Conservation (phyloP, 2,329 filamentous ascomycete genomes). For the Pleoardoris graminearum region DNA sequence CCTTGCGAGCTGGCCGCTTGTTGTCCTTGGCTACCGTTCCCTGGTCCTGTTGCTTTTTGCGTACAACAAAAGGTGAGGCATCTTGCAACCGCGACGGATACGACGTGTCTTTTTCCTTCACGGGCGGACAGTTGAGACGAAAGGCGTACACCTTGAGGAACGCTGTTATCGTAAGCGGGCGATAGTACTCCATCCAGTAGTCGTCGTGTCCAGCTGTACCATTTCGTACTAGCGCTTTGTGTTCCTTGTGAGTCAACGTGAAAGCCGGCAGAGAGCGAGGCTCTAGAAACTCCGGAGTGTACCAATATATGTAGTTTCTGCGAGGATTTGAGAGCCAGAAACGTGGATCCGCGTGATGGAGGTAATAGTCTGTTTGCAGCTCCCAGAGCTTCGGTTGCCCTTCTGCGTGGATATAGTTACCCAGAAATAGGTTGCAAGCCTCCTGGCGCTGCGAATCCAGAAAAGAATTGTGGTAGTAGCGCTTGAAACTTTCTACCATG, state of each 20-base stretch:
- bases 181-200: slow-evolving; percentile 97
- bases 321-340: slow-evolving; percentile 66
- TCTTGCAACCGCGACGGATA: slow-evolving; percentile 76
- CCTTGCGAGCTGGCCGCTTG: slow-evolving; percentile 67
- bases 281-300: slow-evolving; percentile 71
- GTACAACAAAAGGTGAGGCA: slow-evolving; percentile 83
- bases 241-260: slow-evolving; percentile 46
- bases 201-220: slow-evolving; percentile 73
- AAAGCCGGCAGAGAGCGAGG: slow-evolving; percentile 61
- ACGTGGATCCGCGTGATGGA: slow-evolving; percentile 85
- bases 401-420: slow-evolving; percentile 87
- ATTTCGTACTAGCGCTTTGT: slow-evolving; percentile 20
- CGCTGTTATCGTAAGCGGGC: slow-evolving; percentile 82
- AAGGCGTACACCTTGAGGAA: slow-evolving; percentile 91
- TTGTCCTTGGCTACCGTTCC: slow-evolving; percentile 63
- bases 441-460: slow-evolving; percentile 97
- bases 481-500: slow-evolving; percentile 99
- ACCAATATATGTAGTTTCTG: slow-evolving; percentile 88
- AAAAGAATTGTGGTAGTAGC: slow-evolving; percentile 99
- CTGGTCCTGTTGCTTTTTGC: slow-evolving; percentile 57
- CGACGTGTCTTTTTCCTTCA: slow-evolving; percentile 74
- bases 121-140: slow-evolving; percentile 80
- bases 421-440: slow-evolving; percentile 95
- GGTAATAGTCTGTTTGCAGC: slow-evolving; percentile 89
- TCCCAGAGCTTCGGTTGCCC: slow-evolving; percentile 98